Base-by-base conservation (phyloP, 805 yeast genomes). In the Saturnispora serradocipensis region DNA sequence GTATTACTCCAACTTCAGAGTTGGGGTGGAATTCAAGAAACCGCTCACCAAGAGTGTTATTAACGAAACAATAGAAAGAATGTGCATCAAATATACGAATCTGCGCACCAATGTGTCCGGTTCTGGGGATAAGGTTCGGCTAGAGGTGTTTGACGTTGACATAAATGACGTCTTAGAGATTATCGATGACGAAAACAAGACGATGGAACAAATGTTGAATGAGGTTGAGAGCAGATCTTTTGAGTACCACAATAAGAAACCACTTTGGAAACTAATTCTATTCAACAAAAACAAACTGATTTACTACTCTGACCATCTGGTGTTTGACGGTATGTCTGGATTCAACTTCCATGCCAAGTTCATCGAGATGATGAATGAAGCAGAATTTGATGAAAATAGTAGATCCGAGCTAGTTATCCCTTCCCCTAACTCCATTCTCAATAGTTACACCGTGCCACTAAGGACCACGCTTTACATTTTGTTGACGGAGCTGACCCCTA, bases 241-340 rank as follows among this genome's bases (percentile, higher is more conserved):
- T 16, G 18, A 16, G 18, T 49, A 49, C 36, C 25, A 15, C 8
- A 35, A 36, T 28, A 10, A n/a, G 1, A 49, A 27, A 30, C 63
- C 63, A 9, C 44, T 59, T 22, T 60, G 63, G 63, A 53, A 49
- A 2, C 28, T 60, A 11, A 47, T 47, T 7, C 28, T 59, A 5
- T 39, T 56, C 3, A 55, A 58, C 40, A 50, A 51, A 15, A 51
- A 40, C 11, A 51, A 54, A 0, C 42, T 58, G 18, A 32, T 57
- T 13, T 56, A 66, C 36, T 54, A 56, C 27, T 59, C 63, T 47
- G 67, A 69, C 35, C 73, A 69, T 55, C 38, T 61, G 2, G 48
- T 68, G n/a, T 62, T 67, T 42, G 74, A 70, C 54, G 74, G 72
- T 3, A 59, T 56, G 11, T 57, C 69, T 13, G 71, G 66, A 6